Base-by-base conservation (phyloP, 768 basidiomycete genomes). In the Auricularia sp. region DNA sequence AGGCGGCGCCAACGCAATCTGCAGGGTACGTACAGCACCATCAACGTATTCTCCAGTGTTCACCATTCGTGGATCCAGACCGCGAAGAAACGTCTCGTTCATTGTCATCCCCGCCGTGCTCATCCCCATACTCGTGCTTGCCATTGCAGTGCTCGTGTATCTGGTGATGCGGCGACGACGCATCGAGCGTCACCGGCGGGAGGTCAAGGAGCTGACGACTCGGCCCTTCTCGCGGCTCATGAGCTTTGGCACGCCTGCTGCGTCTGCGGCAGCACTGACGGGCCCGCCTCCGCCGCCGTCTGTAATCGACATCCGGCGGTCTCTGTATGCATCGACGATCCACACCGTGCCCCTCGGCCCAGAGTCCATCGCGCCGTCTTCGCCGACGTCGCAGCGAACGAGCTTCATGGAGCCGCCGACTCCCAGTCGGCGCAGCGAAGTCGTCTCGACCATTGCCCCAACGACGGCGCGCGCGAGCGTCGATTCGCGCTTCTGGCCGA, bases 171-270 rank as follows among this genome's bases (percentile, higher is more conserved):
- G 56, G 21, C 56, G 34, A 33, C 33, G 56, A 7, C 23, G 56
- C 29, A 59, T 59, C 8, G 56, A 29, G 10, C 56, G 56, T 6
- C 56, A 35, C 18, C 18, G 56, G 33, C 56, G 56, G 23, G 56
- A 59, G 34, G 56, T 59, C 56, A 29, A 59, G 56, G 56, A 59
- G 56, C 56, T 59, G 8, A 59, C 56, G 29, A 59, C 56, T 21
- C 56, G 56, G 8, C 34, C 56, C 23, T 59, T 59, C 56, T 59
- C 56, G 56, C 56, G 34, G 4, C 34, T 59, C 23, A 59, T 59
- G 56, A 59, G 23, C 34, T 59, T 33, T 18, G 29, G 29, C n/a
- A 54, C 10, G 11, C 53, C 18, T 18, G 18, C 53, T 18, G 53
- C 18, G n/a, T 8, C 53, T 29, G 29, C 29, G 18, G n/a, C 53